Conservation (phyloP, 2,329 filamentous ascomycete genomes). For the Fusarium nurragi region DNA sequence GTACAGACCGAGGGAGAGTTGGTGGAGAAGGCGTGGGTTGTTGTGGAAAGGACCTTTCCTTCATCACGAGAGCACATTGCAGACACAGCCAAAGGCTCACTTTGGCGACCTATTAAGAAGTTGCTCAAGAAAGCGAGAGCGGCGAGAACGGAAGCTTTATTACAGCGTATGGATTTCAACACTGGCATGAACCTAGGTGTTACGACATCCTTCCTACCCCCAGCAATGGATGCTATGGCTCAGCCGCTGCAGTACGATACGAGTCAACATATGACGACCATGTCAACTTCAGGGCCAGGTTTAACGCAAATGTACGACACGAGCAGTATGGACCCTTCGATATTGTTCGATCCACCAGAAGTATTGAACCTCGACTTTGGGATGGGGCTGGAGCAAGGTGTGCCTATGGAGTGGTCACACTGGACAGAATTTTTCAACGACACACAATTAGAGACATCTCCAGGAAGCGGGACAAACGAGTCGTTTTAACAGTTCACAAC, state of each 20-base stretch:
- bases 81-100: slow-evolving; percentile 58
- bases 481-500: slow-evolving; percentile 37
- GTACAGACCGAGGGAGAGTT: slow-evolving; percentile 56
- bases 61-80: slow-evolving; percentile 57
- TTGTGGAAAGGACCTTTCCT: slow-evolving; percentile 58
- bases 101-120: slow-evolving; percentile 65
- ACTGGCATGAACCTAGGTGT: neutral
- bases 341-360: slow-evolving; percentile 44
- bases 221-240: slow-evolving; percentile 1
- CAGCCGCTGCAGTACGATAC: slow-evolving; percentile 25
- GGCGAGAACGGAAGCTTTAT: slow-evolving; percentile 48
- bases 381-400: slow-evolving; percentile 31
- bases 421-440: slow-evolving; percentile 59
- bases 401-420: slow-evolving; percentile 47
- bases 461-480: slow-evolving; percentile 39
- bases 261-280: neutral
- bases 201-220: slow-evolving; percentile 3
- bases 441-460: slow-evolving; percentile 49
- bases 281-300: neutral
- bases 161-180: slow-evolving; percentile 42
- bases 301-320: slow-evolving; percentile 40
- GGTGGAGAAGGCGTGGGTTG: slow-evolving; percentile 60
- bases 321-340: slow-evolving; percentile 45
- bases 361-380: slow-evolving; percentile 40
- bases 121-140: slow-evolving; percentile 60